Base-by-base conservation (phyloP, 108 stramenopile genomes). In the Fragilaria crotonensis region DNA sequence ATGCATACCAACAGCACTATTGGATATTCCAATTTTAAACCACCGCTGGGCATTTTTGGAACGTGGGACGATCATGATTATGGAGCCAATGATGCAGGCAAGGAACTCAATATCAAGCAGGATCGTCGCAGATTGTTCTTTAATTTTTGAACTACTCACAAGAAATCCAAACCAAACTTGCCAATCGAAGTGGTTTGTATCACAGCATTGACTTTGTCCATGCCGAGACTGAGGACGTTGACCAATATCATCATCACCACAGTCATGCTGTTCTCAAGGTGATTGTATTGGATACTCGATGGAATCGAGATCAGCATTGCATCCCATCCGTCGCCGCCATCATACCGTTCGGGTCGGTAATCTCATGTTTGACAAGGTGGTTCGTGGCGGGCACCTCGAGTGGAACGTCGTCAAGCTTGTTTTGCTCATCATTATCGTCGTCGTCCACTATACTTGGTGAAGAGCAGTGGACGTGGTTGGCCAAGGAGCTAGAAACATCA, bases 21-120 rank as follows among this genome's bases (percentile, higher is more conserved):
- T 48, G 87, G 85, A 30, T 89, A 89, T 63, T 1, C n/a, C 36
- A 21, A 22, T 23, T 45, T 64, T 60, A 3, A 1, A 11, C 50
- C 48, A 21, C 45, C 22, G 9, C 59, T 52, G 3, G 62, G 48
- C 7, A 53, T 83, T n/a, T 72, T 75, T 59, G 90, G 89, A 5
- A 78, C 70, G 0, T 92, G 78, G 81, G 95, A 96, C 61, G 95
- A 96, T 77, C 95, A 96, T 63, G 95, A 96, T 50, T 96, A 87
- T 59, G 95, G 95, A 25, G 88, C 71, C 1, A 96, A 96, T 68
- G 91, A 96, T 72, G 71, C 71, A 41, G 95, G 91, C 1, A 56
- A 52, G 14, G 64, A 81, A 21, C 66, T 90, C 62, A 68, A 63
- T 1, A 53, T 80, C 4, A 78, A 73, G 41, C 48, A 60, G 22